phyloP scores from a whole-genome alignment of 805 yeast species.

The Kuraishia capsulata region DNA sequence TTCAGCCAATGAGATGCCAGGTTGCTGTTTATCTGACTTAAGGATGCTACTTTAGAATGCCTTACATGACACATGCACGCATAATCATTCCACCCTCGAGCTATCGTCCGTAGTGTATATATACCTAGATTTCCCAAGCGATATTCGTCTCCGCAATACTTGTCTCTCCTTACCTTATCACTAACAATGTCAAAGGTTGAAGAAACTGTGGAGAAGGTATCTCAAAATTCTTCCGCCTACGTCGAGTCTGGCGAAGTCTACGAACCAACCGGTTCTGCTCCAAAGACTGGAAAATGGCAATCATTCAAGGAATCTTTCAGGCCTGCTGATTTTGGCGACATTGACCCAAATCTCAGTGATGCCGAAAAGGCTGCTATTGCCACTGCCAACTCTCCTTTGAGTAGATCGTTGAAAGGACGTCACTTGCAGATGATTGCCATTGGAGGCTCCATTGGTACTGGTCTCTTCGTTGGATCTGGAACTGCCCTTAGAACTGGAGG shows the following conservation, averaged over 20 bases:
- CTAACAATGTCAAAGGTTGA: neutral
- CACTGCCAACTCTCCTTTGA: conserved; percentile 33
- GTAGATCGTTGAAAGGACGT: conserved; percentile 39
- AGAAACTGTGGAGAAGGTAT: neutral
- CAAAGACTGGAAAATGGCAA: conserved; percentile 1
- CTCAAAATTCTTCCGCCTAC: neutral
- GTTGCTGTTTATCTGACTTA: too few species aligned
- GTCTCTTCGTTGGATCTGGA: conserved; percentile 71
- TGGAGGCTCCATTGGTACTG: conserved; percentile 82
- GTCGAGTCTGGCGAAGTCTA: conserved; percentile 1
- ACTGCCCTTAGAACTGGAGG: conserved; percentile 55
- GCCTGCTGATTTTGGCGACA: conserved; percentile 16
- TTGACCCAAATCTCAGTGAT: conserved; percentile 22
- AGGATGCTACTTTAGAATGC: too few species aligned
- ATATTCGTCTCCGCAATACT: too few species aligned
- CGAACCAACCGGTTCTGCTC: neutral
- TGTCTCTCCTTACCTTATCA: neutral
- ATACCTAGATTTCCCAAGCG: too few species aligned
- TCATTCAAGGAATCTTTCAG: conserved; percentile 13
- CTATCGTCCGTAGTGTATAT: too few species aligned
- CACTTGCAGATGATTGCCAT: conserved; percentile 75
- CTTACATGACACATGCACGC: too few species aligned
- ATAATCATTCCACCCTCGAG: too few species aligned
- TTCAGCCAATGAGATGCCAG: too few species aligned
- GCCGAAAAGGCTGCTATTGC: conserved; percentile 28